Base-by-base conservation (phyloP, 2,329 filamentous ascomycete species). In the Canariomyces notabilis region DNA sequence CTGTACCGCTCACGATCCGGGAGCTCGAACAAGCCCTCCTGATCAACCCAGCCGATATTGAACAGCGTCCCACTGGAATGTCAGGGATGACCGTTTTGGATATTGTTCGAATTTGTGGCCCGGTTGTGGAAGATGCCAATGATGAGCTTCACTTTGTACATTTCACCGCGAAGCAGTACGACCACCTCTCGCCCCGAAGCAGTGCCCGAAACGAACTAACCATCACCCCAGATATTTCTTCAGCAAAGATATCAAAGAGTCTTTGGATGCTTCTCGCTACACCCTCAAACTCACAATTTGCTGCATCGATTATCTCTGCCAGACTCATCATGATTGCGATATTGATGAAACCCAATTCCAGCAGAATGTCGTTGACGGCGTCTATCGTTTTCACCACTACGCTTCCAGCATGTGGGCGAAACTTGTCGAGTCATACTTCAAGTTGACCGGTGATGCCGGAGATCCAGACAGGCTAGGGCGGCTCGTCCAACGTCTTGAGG, bases 141-240 rank as follows among this genome's bases (percentile, higher is more conserved):
- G 56, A 51, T 3, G 46, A 52, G 18, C 46, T 61, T 9, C 61
- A 62, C 3, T 61, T 65, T 42, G 60, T 64, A 4, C 62, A 65
- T 42, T 65, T 64, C 46, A 65, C 61, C 3, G 62, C 56, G 14
- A 58, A 63, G 40, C 55, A 64, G 59, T 58, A 42, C 37, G 52
- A 45, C 22, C 6, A 6, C 22, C 6, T 26, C 22, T 11, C 22
- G 22, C 22, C 22, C 6, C 11, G 11, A 6, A 11, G 6, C 22
- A 6, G 22, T 11, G 6, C 22, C 6, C 22, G 22, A 26, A 26
- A 11, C 22, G 6, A 26, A 26, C 22, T 14, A 34, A 34, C 32
- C 5, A 6, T 6, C 14, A 14, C 6, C 6, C 14, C 14, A 15
- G 14, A 14, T 15, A 34, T 14, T 6, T 34, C 5, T 34, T 34